Percentiles rank a stretch among this genome's conserved stretches.
These are phyloP conservation scores for Cryptococcus jaspeensis DNA, from an alignment of 1,284 basidiomycete genomes.

Conservation along the genomic window DNA sequence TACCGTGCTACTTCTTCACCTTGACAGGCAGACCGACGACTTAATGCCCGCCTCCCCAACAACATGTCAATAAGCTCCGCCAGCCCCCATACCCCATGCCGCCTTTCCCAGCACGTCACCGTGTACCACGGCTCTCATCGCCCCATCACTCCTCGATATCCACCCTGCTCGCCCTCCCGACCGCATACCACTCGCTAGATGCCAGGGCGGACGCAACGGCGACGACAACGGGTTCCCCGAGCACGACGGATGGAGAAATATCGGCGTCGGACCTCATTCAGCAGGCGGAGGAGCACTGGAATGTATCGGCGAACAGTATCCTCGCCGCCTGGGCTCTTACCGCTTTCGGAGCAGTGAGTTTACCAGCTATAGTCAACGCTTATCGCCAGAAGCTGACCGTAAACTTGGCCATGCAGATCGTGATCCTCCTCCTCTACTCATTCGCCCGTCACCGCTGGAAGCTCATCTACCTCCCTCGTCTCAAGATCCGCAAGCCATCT, in stretches of 20 bases:
- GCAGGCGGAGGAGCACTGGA: conserved; percentile 29
- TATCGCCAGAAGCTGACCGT: not conserved
- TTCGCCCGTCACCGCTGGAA: conserved; percentile 7
- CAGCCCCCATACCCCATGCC: not conserved
- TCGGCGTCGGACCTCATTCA: conserved; percentile 22
- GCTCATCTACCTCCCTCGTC: conserved; percentile 18
- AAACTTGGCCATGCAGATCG: conserved; percentile 3
- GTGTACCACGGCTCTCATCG: not conserved
- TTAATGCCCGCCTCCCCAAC: not conserved
- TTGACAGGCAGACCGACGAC: not conserved
- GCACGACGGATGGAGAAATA: conserved; percentile 8
- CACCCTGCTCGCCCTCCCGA: not conserved
- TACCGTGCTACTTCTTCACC: not conserved
- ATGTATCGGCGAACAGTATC: conserved; percentile 27
- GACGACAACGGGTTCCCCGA: not conserved
- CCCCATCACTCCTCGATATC: not conserved
- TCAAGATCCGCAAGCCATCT: conserved; percentile 15
- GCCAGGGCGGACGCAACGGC: not conserved
- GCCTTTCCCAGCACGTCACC: not conserved
- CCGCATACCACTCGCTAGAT: not conserved
- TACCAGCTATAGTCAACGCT: not conserved
- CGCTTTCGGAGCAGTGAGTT: conserved; percentile 17
- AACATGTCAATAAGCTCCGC: not conserved
- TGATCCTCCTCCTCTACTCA: conserved; percentile 22
- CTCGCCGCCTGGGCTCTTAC: conserved; percentile 25